phyloP scores from a whole-genome alignment of 2,329 filamentous ascomycete species.

The Sclerotinia glacialis region DNA sequence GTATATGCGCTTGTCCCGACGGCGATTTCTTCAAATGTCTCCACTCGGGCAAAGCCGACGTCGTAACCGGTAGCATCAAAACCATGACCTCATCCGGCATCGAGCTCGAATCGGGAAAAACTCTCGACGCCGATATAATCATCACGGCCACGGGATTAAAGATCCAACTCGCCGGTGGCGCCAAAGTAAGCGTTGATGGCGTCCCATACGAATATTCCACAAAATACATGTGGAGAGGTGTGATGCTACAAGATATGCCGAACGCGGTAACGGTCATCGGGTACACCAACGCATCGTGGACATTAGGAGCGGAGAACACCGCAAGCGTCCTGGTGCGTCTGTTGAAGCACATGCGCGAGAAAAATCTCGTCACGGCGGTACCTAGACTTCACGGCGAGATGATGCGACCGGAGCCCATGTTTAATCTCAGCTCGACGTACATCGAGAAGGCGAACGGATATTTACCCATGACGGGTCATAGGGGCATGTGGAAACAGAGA shows the following conservation, averaged over 20 bases:
- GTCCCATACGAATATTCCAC: constrained; percentile 46
- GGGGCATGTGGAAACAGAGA: constrained; percentile 34
- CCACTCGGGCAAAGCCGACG: constrained; percentile 44
- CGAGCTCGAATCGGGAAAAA: constrained; percentile 35
- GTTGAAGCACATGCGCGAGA: constrained; percentile 35
- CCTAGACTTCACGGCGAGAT: constrained; percentile 26
- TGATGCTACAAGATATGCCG: constrained; percentile 65
- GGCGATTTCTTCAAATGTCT: constrained; percentile 56
- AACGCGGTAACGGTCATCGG: constrained; percentile 62
- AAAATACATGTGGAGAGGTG: constrained; percentile 60
- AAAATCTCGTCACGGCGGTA: constrained; percentile 23
- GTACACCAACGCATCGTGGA: constrained; percentile 67
- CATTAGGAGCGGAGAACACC: constrained; percentile 56
- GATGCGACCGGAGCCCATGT: constrained; percentile 23
- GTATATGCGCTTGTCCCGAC: constrained; percentile 64
- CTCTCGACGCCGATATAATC: constrained; percentile 62
- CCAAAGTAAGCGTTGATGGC: constrained; percentile 54
- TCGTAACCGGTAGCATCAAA: constrained; percentile 54
- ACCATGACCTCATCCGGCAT: constrained; percentile 50
- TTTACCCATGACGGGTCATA: constrained; percentile 32
- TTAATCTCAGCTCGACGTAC: constrained; percentile 36
- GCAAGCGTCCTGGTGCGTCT: constrained; percentile 33
- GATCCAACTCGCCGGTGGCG: constrained; percentile 54
- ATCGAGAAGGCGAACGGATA: constrained; percentile 31
- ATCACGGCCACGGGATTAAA: constrained; percentile 67